Evolutionary conservation across 371 early-diverging fungal species (phyloP), one percentile per base, ranked within the genome.

Genomic region (Mucor piriformis): DNA sequence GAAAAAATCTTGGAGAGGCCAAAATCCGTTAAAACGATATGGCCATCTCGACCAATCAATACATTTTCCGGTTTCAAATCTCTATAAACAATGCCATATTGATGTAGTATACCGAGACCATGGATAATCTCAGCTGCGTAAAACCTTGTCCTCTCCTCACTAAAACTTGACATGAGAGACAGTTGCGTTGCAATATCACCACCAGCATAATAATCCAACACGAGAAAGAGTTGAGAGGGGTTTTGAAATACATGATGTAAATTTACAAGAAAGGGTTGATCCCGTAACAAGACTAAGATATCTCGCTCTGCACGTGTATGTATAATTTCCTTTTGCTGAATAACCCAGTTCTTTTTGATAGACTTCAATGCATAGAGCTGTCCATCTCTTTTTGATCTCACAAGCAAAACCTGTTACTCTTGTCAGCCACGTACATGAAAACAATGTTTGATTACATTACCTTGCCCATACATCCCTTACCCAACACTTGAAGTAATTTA

Each of bases 121-220:
- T 93, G 66, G 5, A 95, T 72, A 15, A 97, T 85, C 64, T 98
- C 97, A 3, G 94, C 90, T 12, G 92, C 83, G 74, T 96, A 96
- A 59, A 94, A 91, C 32, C 85, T 67, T 5, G 92, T 88, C 32
- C 92, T 73, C 29, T 82, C 85, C 57, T 87, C 84, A 7, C 83
- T 65, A 59, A 97, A 95, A n/a, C 70, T 67, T 6, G 85, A 77
- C 48, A 81, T 83, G 23, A 81, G 70, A 1, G 79, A 82, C 42
- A 97, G 71, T 67, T 90, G 93, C 32, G 87, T 90, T 24, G 93
- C 95, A 46, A 97, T 85, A 61, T 97, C 97, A 0, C 95, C 95
- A 27, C 85, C 88, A 11, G 76, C 68, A 63, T 78, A 77, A 70
- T 92, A 97, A 61, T 95, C 95, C 59, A 95, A 78, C 2, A 95